Percentiles rank a stretch among this genome's conserved stretches.
Conservation (phyloP, 148 eudicot genomes). For the Euryodendron excelsum region DNA sequence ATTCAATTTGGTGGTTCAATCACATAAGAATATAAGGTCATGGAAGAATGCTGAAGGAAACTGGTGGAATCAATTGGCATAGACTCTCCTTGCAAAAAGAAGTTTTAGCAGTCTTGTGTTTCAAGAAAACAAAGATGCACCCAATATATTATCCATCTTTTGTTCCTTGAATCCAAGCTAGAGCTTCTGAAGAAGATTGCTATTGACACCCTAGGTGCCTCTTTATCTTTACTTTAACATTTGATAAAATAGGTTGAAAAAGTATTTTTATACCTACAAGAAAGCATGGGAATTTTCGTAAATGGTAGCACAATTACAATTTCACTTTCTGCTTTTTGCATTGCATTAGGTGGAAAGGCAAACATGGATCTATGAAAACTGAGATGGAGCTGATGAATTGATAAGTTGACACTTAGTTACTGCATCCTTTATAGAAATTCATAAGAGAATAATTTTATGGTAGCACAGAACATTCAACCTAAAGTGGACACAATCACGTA, state of each 20-base stretch:
- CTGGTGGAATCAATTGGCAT: background rate
- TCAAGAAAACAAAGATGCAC: conserved; percentile 12
- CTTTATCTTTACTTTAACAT: background rate
- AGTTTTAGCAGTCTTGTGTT: background rate
- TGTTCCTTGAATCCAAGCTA: background rate
- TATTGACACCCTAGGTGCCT: background rate
- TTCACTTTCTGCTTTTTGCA: background rate
- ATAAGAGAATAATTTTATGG: too few species aligned
- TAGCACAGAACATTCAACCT: too few species aligned
- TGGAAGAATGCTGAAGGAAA: background rate
- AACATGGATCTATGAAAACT: too few species aligned
- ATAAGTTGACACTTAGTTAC: too few species aligned
- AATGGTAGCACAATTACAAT: background rate
- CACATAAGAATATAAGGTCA: background rate
- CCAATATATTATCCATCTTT: background rate
- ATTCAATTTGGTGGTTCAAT: too few species aligned
- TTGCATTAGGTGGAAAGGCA: too few species aligned
- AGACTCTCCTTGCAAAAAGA: background rate
- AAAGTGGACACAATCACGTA: too few species aligned
- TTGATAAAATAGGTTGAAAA: background rate
- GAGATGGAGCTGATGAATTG: too few species aligned
- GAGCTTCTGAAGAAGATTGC: background rate
- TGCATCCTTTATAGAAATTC: too few species aligned
- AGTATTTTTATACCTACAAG: background rate
- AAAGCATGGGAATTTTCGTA: background rate